Evolutionary conservation across 2,329 filamentous ascomycete genomes (phyloP), one percentile per base, ranked within the genome.

Genomic region (Xylariales sp.): DNA sequence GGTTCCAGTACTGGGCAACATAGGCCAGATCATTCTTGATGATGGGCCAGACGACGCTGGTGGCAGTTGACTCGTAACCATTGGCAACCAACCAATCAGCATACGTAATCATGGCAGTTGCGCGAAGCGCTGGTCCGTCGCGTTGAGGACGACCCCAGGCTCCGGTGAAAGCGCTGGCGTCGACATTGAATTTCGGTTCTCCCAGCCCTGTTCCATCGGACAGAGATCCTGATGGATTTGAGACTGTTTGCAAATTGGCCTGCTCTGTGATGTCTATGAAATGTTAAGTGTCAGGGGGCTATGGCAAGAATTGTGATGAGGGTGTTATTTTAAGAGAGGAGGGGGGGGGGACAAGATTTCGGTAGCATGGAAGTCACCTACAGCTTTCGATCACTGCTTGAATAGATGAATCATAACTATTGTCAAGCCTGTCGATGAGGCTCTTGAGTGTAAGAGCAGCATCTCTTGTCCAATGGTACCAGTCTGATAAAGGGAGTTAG

Each of bases 381-480:
- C 40, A 91, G 49, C 85, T 71, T 47, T 85, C 69, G 33, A 91
- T 82, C 24, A 71, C 59, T 6, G 57, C 62, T 50, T 83, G 78
- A 15, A 88, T 63, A 13, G 61, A 60, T 2, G 66, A 60, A 47
- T 84, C 74, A 29, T 82, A 84, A 34, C 64, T 65, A 41, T 76
- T 65, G 31, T 63, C 54, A 54, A 88, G 83, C 15, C 76, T 69
- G 49, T 90, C 85, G 7, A 85, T 67, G 13, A 90, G 61, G 17
- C 67, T 66, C 62, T 87, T 88, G 64, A 85, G 77, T 3, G 79
- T 78, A 20, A 90, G 68, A 17, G 81, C 83, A 13, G 82, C 74
- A 57, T 91, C 86, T 52, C 86, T 69, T 2, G 81, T 88, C 86
- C 86, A 91, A 1, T 83, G 88, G 53, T 80, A 90, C 54, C 75